Conservation (phyloP, 1,139 yeast genomes). For the Scheffersomyces lignicola region DNA sequence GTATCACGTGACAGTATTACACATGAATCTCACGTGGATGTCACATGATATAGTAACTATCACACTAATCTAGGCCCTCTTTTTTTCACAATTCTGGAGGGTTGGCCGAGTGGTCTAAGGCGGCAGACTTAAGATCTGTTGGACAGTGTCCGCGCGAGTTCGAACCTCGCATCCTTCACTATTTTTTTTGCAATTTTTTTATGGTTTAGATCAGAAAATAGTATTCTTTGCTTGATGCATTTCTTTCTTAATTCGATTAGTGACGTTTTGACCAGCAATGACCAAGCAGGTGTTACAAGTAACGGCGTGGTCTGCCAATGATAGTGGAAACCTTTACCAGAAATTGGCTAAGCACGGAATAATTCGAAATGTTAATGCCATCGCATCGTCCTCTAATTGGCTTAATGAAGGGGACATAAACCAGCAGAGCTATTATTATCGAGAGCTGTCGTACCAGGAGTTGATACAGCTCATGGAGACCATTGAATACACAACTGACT, state of each 20-base stretch:
- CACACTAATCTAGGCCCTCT: no score
- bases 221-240: background rate
- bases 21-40: no score
- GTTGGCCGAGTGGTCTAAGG: constrained; percentile 60
- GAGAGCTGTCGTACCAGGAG: background rate
- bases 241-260: background rate
- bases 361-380: background rate
- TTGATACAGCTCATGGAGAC: background rate
- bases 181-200: constrained; percentile 28
- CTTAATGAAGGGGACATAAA: background rate
- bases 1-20: no score
- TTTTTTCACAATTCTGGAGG: no score
- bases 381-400: background rate
- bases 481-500: constrained; percentile 1
- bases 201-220: background rate
- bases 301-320: no score
- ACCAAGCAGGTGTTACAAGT: no score
- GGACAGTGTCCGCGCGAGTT: constrained; percentile 77
- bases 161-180: constrained; percentile 83
- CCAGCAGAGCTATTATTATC: background rate
- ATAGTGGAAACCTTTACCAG: no score
- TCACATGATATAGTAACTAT: no score
- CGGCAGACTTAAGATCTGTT: constrained; percentile 57
- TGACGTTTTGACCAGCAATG: no score
- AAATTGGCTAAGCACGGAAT: no score